Evolutionary conservation across 495 filamentous ascomycete species (phyloP), one percentile per base, ranked within the genome.

Genomic region (Penicillium atrosanguineum): DNA sequence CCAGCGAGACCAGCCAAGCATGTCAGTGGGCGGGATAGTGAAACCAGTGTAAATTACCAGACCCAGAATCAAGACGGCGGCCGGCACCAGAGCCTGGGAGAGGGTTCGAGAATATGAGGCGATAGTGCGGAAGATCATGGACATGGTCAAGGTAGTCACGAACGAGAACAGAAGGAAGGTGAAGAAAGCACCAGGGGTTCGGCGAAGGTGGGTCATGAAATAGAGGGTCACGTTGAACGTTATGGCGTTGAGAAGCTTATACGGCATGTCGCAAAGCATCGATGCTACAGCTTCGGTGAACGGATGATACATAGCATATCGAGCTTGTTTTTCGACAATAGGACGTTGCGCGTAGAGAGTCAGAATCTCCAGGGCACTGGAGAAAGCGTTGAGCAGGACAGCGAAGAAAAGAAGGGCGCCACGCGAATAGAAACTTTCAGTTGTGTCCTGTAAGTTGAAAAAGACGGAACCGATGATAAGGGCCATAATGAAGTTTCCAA

Each of bases 351-450:
- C 73, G 56, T 84, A 87, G 15, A 86, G 69, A 15, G 66, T 80
- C 54, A 83, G 72, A 57, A 89, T 87, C 67, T 96, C 91, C 8
- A 95, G 77, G 52, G 85, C 85, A 70, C 84, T 88, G 53, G 86
- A 79, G 62, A 97, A 96, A 21, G 92, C 91, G 65, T 96, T 96
- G 69, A 96, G 68, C 41, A 97, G 77, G 55, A 95, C 86, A 53
- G 91, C 89, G 63, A 97, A 97, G 83, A 97, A 97, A 34, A 97
- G 78, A 29, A 97, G 75, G 54, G 89, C 89, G 44, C 89, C 91
- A 48, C 90, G 82, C 59, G 83, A 82, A 72, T 85, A 97, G 74
- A 97, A 95, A 68, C 83, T 89, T 19, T 67, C 61, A 6, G 90
- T 90, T 28, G 76, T 75, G 1, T 62, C 67, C 23, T 79, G 63